Conservation (phyloP, 176 grass and related monocot genomes). For the Chrysopogon serrulatus region DNA sequence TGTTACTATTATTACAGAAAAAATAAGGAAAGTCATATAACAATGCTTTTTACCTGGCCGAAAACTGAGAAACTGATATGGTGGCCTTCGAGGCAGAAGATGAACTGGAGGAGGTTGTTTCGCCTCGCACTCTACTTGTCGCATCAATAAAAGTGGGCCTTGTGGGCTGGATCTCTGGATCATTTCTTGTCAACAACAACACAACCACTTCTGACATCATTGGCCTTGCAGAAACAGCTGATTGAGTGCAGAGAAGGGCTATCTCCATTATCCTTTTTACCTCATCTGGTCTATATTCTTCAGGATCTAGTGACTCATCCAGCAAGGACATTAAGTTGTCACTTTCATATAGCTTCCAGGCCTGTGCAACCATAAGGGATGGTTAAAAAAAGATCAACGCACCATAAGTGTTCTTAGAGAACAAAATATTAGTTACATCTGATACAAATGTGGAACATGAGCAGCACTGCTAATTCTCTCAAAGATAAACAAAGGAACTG, state of each 20-base stretch:
- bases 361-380: slow-evolving; percentile 34
- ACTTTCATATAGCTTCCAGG: slow-evolving; percentile 70
- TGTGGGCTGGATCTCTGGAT: slow-evolving; percentile 37
- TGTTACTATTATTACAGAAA: slow-evolving; percentile 2
- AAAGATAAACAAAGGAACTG: background rate
- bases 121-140: slow-evolving; percentile 43
- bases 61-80: slow-evolving; percentile 47
- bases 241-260: slow-evolving; percentile 83
- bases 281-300: slow-evolving; percentile 53
- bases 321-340: slow-evolving; percentile 49
- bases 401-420: background rate
- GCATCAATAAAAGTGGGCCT: slow-evolving; percentile 74
- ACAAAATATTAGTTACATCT: slow-evolving; percentile 7
- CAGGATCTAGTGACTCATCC: slow-evolving; percentile 50
- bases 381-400: background rate
- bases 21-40: background rate
- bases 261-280: slow-evolving; percentile 58
- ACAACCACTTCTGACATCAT: slow-evolving; percentile 77
- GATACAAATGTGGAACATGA: background rate
- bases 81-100: slow-evolving; percentile 65
- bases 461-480: background rate
- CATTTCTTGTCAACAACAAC: slow-evolving; percentile 53
- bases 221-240: slow-evolving; percentile 53
- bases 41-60: slow-evolving; percentile 44
- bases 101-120: slow-evolving; percentile 52